Conservation (phyloP, 2,329 filamentous ascomycete genomes). For the Mycosphaerella arachidis region DNA sequence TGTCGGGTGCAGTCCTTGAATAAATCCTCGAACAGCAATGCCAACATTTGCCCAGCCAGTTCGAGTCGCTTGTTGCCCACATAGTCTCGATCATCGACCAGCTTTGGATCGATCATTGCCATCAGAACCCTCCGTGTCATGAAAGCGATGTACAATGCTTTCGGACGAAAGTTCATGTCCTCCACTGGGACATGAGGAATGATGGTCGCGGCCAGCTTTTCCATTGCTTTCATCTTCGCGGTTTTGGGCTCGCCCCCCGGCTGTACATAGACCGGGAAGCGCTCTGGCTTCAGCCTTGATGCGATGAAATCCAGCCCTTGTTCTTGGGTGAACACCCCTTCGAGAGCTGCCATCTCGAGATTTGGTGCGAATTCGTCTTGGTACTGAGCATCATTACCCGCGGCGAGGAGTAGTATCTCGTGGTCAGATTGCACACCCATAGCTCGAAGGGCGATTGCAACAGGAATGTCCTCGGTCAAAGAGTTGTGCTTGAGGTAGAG, state of each 20-base stretch:
- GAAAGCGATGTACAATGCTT: constrained; percentile 91
- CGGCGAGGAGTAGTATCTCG: constrained; percentile 87
- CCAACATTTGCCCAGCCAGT: constrained; percentile 87
- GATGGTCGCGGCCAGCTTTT: constrained; percentile 86
- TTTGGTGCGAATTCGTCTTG: constrained; percentile 95
- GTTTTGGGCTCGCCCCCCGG: constrained; percentile 58
- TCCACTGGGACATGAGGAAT: constrained; percentile 92
- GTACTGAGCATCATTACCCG: constrained; percentile 79
- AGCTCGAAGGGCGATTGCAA: constrained; percentile 87
- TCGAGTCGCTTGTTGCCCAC: constrained; percentile 97
- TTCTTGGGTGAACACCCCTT: constrained; percentile 84
- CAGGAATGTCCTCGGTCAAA: constrained; percentile 86
- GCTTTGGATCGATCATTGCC: constrained; percentile 80
- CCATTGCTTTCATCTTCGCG: constrained; percentile 84
- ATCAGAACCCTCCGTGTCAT: constrained; percentile 97
- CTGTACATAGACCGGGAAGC: constrained; percentile 42
- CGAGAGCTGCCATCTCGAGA: constrained; percentile 84
- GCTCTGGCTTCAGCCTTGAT: constrained; percentile 78
- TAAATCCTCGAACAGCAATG: constrained; percentile 90
- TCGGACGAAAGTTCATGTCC: constrained; percentile 91
- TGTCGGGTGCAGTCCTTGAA: constrained; percentile 93
- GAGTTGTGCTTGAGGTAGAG: constrained; percentile 91
- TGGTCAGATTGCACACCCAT: constrained; percentile 91
- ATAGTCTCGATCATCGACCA: constrained; percentile 95
- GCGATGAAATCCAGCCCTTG: constrained; percentile 94